Evolutionary conservation across 1,139 yeast genomes (phyloP).

Genomic region (Taphrina confusa): DNA sequence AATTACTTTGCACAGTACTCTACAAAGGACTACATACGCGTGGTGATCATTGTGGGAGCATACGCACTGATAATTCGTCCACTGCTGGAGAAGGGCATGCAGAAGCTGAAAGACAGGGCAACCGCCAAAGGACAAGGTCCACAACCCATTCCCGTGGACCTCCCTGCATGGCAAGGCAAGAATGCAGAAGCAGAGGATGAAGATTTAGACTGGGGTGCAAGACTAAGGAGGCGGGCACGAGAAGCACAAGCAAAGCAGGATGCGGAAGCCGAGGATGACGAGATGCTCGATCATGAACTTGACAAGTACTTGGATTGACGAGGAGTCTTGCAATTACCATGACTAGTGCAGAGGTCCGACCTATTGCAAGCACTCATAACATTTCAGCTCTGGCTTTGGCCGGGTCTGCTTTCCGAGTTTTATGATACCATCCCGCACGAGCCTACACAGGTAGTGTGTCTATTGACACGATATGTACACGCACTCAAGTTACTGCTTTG

Average conservation of each 20-base stretch:
- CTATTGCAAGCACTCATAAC: too few relatives aligned
- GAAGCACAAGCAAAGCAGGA: constrained; percentile 26
- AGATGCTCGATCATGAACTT: constrained; percentile 29
- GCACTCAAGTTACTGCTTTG: too few relatives aligned
- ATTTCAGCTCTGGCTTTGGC: too few relatives aligned
- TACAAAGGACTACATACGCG: constrained; percentile 19
- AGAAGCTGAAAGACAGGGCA: constrained; percentile 24
- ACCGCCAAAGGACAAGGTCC: constrained; percentile 26
- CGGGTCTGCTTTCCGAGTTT: too few relatives aligned
- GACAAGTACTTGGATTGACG: constrained; percentile 31
- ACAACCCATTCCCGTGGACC: constrained; percentile 30
- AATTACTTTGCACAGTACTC: constrained; percentile 23
- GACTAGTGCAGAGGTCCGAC: too few relatives aligned
- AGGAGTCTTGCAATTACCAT: too few relatives aligned
- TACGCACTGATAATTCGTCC: constrained; percentile 32
- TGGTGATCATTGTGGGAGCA: constrained; percentile 28
- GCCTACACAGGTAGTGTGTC: too few relatives aligned
- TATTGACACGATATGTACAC: too few relatives aligned
- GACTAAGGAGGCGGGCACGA: constrained; percentile 19
- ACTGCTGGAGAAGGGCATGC: constrained; percentile 25
- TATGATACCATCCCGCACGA: too few relatives aligned
- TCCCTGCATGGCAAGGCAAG: constrained; percentile 32
- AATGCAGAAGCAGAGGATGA: constrained; percentile 14
- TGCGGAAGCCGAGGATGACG: constrained; percentile 22
- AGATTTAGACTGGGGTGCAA: constrained; percentile 30